Evolutionary conservation across 176 grass and related monocot species (phyloP), one percentile per base, ranked within the genome.

Genomic region (Thinopyrum elongatum): DNA sequence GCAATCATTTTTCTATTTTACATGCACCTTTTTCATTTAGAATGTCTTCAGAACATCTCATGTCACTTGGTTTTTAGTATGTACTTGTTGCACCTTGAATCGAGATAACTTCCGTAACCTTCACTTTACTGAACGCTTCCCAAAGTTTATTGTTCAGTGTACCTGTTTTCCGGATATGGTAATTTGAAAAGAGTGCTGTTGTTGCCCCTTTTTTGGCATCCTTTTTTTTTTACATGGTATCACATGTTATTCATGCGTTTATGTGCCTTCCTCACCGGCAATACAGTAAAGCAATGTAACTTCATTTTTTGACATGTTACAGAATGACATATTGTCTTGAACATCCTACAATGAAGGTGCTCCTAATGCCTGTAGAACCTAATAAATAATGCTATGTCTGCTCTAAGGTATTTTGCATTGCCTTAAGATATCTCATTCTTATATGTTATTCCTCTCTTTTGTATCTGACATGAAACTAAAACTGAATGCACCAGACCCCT

Each of bases 301-400:
- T 69, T 82, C 44, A 12, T 10, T 44, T 17, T 21, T 67, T 86
- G 3, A 28, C n/a, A 58, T 80, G 80, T 77, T 78, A 41, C 92
- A 98, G 94, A 88, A 98, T 98, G 97, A 98, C 97, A 15, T 98
- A 94, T 91, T 98, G 94, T 90, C 93, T 98, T 60, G 94, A 98
- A 78, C 97, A 94, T 88, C 97, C 92, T 84, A 58, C 89, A 79
- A 94, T 87, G 85, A 98, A 98, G 79, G 88, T 94, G 90, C 94
- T 98, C 68, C 82, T 98, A 70, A 95, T 98, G 93, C 97, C 97
- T 59, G 88, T 95, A 16, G 94, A 98, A 75, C 86, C 97, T 70
- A 95, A 95, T 83, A 87, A 85, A 88, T 94, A 90, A 84, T 95
- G 97, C 81, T 98, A 98, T 90, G 94, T 98, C 86, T 98, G 92